These are phyloP conservation scores for Chalciporus chontae DNA, from an alignment of 768 basidiomycete genomes.

Conservation along the genomic window DNA sequence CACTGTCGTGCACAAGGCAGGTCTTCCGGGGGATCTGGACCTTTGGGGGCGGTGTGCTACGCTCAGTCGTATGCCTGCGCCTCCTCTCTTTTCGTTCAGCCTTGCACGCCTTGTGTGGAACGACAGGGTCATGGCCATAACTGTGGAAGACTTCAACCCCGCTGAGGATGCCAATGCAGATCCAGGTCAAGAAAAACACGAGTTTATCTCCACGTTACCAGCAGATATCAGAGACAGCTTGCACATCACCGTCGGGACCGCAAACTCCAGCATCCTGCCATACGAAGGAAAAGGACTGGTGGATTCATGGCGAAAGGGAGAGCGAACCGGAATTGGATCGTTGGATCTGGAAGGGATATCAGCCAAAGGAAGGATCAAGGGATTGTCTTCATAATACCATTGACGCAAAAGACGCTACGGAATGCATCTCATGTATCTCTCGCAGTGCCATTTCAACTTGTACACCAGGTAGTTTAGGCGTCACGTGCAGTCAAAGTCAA, in stretches of 20 bases:
- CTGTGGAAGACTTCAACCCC: constrained; percentile 56
- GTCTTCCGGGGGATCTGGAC: constrained; percentile 30
- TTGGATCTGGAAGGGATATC: constrained; percentile 31
- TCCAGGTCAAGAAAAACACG: constrained; percentile 35
- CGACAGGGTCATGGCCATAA: constrained; percentile 74
- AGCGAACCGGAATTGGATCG: constrained; percentile 25
- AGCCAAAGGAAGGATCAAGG: constrained; percentile 31
- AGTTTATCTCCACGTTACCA: constrained; percentile 48
- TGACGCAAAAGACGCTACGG: too few species aligned
- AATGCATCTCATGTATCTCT: background rate
- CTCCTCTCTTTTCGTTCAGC: constrained; percentile 58
- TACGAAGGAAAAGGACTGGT: constrained; percentile 74
- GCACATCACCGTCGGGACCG: constrained; percentile 89
- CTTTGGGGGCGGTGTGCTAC: constrained; percentile 42
- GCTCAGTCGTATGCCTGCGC: constrained; percentile 18
- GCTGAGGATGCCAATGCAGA: constrained; percentile 28
- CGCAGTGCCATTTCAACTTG: background rate
- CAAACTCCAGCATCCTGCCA: constrained; percentile 44
- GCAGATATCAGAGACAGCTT: constrained; percentile 47
- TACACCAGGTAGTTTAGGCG: too few species aligned
- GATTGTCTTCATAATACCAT: constrained; percentile 14
- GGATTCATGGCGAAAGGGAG: constrained; percentile 45
- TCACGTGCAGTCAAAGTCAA: background rate
- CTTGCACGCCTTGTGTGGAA: constrained; percentile 72
- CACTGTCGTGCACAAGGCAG: constrained; percentile 75